A percentile compares a stretch with the other conserved stretches of the same genome.
phyloP scores from a whole-genome alignment of 2,329 filamentous ascomycete species.

The Trichoderma breve region DNA sequence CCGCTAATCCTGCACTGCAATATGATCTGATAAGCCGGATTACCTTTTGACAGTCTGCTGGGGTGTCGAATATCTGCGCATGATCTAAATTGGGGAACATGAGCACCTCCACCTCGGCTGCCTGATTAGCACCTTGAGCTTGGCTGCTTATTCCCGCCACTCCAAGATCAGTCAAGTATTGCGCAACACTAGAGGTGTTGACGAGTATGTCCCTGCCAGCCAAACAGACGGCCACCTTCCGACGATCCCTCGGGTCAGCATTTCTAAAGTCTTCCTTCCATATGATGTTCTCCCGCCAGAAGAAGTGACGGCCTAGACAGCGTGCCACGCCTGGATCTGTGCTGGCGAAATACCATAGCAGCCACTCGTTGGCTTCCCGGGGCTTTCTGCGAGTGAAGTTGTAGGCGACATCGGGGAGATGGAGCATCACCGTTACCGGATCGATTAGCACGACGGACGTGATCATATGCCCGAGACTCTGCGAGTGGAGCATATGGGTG shows the following conservation, averaged over 20 bases:
- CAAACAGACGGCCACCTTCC: conserved; percentile 56
- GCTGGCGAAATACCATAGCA: conserved; percentile 68
- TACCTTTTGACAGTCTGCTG: conserved; percentile 29
- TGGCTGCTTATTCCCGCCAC: background rate
- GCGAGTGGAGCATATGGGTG: conserved; percentile 58
- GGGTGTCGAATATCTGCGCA: conserved; percentile 58
- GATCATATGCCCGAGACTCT: conserved; percentile 49
- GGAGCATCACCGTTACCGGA: conserved; percentile 65
- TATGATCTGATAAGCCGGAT: conserved; percentile 31
- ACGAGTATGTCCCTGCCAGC: conserved; percentile 64
- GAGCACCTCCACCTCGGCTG: conserved; percentile 49
- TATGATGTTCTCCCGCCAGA: conserved; percentile 68
- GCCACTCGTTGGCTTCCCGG: conserved; percentile 62
- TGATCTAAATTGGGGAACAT: conserved; percentile 64
- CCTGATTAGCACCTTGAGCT: conserved; percentile 20
- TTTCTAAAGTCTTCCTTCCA: conserved; percentile 63
- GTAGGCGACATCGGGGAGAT: conserved; percentile 68
- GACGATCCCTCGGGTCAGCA: conserved; percentile 25
- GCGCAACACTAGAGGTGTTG: conserved; percentile 55
- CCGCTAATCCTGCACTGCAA: conserved; percentile 24
- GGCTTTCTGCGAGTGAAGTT: conserved; percentile 62
- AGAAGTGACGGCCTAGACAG: conserved; percentile 64
- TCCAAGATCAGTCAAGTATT: conserved; percentile 45
- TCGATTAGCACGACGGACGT: conserved; percentile 51
- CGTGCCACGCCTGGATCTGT: conserved; percentile 66